Evolutionary conservation across 2,329 filamentous ascomycete genomes (phyloP).

Genomic region (Trichophaea hybrida): DNA sequence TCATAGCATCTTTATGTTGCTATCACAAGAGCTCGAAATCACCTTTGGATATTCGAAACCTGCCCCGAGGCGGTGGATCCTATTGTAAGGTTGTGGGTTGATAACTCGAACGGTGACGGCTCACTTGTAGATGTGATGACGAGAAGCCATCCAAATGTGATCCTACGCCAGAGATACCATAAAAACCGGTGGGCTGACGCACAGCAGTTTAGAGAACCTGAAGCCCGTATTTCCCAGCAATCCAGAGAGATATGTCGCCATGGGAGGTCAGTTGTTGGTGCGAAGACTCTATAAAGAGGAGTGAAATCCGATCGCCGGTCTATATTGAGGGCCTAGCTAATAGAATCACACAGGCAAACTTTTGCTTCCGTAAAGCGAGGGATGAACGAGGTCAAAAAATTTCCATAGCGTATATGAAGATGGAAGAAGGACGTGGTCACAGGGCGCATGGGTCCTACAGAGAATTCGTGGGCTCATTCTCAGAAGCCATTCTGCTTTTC

Average conservation of each 20-base stretch:
- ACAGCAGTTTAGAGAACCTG: background rate
- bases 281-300: background rate
- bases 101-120: background rate
- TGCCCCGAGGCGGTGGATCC: background rate
- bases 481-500: conserved; percentile 10
- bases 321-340: background rate
- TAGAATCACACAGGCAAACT: background rate
- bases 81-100: conserved; percentile 4
- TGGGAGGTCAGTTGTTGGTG: background rate
- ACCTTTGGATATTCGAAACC: conserved; percentile 20
- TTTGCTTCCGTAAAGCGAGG: conserved; percentile 17
- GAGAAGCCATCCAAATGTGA: background rate
- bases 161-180: too few relatives aligned
- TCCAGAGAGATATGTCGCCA: background rate
- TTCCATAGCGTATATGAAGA: conserved; percentile 14
- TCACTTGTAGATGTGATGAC: background rate
- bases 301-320: background rate
- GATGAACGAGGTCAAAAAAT: background rate
- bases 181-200: too few relatives aligned
- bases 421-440: conserved; percentile 5
- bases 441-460: conserved; percentile 7
- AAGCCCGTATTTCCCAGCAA: background rate
- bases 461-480: conserved; percentile 17
- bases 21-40: conserved; percentile 27
- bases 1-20: conserved; percentile 29